Base-by-base conservation (phyloP, 2,329 filamentous ascomycete species). In the Thielaviopsis populi region DNA sequence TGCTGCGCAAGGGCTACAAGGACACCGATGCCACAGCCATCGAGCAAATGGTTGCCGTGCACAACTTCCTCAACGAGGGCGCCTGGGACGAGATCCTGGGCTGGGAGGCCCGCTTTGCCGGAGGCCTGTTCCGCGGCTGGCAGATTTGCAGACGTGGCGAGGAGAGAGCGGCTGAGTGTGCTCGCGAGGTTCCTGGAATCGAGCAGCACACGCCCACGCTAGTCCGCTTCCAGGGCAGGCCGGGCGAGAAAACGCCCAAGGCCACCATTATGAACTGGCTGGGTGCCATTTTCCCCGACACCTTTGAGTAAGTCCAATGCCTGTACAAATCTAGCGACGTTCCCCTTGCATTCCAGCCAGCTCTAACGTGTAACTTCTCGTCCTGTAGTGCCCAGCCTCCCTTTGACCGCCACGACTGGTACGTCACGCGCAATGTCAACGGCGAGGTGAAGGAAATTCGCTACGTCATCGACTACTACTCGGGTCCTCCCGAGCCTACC, bases 381-480 rank as follows among this genome's bases (percentile, higher is more conserved):
- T n/a, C 54, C 37, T 67, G 33, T 41, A 89, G 87, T 4, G 85
- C 86, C 7, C 86, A 90, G 62, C 88, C 90, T 11, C 94, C 94
- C 1, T 99, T 99, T 70, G 94, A 99, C 74, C 84, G 94, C 67
- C 94, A 99, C 73, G 94, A 99, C 73, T 99, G 94, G 94, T 97
- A 87, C 72, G 88, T 99, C 50, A 82, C 88, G 68, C 82, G 94
- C 67, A 81, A 86, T 41, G 75, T 81, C 59, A 79, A 85, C 63
- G 89, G 88, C 33, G 73, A 85, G 65, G 79, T 78, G 70, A 87
- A 86, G 72, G 86, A 96, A 77, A 79, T 96, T 56, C 84, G 94
- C 70, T 99, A 99, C 73, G 84, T 99, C 64, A 99, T 99, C 72
- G 94, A 99, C 74, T 97, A 96, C 75, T 97, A 97, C 74, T 86